phyloP scores from a whole-genome alignment of 768 basidiomycete genomes.

The Mycena rebaudengoi region DNA sequence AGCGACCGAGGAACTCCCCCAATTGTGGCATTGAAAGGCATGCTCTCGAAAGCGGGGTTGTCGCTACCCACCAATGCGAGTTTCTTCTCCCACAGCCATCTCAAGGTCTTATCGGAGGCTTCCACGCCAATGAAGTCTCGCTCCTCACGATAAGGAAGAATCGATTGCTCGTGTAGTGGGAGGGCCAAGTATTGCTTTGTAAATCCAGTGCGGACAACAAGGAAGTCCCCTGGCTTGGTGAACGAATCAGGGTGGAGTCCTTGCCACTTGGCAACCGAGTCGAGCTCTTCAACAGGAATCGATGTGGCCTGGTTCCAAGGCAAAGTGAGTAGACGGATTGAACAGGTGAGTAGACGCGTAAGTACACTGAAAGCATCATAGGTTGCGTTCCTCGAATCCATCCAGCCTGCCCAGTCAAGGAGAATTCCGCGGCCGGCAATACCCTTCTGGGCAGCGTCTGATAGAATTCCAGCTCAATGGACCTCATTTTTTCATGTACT shows the following conservation, averaged over 20 bases:
- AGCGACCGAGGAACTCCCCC: background rate
- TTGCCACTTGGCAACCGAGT: background rate
- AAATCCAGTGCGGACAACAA: constrained; percentile 13
- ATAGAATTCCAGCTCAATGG: background rate
- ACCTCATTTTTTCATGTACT: background rate
- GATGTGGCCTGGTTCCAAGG: background rate
- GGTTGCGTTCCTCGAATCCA: background rate
- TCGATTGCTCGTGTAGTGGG: background rate
- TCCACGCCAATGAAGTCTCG: constrained; percentile 6
- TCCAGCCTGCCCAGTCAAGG: background rate
- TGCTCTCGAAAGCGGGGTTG: constrained; percentile 5
- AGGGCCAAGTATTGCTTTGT: background rate
- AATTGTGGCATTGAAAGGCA: background rate
- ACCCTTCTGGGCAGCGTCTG: background rate
- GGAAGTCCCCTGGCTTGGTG: background rate
- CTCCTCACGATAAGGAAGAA: background rate
- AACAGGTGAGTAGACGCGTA: background rate
- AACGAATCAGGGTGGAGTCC: background rate
- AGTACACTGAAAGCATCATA: background rate
- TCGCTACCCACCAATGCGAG: constrained; percentile 7
- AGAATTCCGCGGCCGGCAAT: background rate
- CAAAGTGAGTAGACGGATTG: background rate
- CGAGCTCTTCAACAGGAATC: background rate
- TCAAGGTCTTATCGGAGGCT: background rate
- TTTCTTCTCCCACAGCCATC: constrained; percentile 19